Evolutionary conservation across 177 flowering plant genomes (phyloP).

Genomic region (Vitis hybrid): DNA sequence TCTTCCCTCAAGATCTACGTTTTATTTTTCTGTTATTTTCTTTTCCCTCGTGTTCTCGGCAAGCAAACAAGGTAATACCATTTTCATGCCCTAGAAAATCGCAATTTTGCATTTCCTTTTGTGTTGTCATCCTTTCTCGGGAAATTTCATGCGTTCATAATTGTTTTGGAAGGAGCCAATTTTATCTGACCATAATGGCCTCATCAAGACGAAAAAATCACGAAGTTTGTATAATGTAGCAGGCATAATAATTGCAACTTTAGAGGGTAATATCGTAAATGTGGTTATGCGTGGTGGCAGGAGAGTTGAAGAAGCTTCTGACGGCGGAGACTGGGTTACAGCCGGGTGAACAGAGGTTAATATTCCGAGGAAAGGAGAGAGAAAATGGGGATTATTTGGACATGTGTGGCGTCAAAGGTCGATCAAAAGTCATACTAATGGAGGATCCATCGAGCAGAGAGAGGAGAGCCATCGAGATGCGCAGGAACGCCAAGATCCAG

Average conservation of each 20-base stretch:
- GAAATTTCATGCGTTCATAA: too few species aligned
- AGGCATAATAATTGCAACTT: not conserved
- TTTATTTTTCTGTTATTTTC: too few species aligned
- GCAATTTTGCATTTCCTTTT: too few species aligned
- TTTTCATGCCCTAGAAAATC: too few species aligned
- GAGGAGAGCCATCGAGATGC: conserved; percentile 48
- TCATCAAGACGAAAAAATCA: not conserved
- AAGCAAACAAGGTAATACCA: too few species aligned
- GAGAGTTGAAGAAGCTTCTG: conserved; percentile 70
- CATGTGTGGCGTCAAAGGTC: conserved; percentile 54
- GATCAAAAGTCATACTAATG: conserved; percentile 48
- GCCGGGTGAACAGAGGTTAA: conserved; percentile 48
- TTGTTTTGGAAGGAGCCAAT: too few species aligned
- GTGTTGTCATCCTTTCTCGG: too few species aligned
- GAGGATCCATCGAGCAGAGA: conserved; percentile 65
- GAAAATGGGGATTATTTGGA: conserved; percentile 57
- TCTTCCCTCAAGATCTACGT: too few species aligned
- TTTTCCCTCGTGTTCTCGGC: too few species aligned
- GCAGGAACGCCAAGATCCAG: conserved; percentile 55
- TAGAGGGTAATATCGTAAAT: not conserved
- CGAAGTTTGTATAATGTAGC: not conserved
- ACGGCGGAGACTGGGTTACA: conserved; percentile 55
- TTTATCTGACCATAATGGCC: not conserved
- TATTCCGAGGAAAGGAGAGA: conserved; percentile 57
- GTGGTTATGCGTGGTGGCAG: conserved; percentile 21